Evolutionary conservation across 129 eudicot species (phyloP).

Genomic region (Solidago caesia): DNA sequence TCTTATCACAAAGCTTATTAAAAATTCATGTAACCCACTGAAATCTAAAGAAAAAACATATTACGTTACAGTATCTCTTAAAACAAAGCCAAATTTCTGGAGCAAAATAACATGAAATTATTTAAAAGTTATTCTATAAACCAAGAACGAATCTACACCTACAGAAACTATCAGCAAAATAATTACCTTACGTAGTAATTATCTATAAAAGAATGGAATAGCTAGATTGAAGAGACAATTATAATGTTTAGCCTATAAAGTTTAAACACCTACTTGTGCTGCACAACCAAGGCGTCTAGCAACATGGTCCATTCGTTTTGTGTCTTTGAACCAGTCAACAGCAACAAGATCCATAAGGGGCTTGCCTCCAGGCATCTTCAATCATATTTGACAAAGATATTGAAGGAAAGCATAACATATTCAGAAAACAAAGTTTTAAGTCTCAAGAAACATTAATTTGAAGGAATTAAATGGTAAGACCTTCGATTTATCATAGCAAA

Average conservation of each 20-base stretch:
- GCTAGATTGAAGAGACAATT: constrained; percentile 11
- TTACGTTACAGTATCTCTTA: background rate
- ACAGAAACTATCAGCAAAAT: background rate
- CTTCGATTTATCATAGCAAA: constrained; percentile 87
- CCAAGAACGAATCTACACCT: background rate
- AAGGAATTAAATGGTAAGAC: constrained; percentile 32
- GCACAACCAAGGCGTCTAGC: constrained; percentile 96
- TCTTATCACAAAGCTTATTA: background rate
- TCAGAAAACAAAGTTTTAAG: background rate
- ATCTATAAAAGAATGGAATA: constrained; percentile 5
- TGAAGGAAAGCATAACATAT: constrained; percentile 18
- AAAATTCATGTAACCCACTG: background rate
- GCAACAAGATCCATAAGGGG: constrained; percentile 99
- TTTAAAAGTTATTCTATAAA: background rate
- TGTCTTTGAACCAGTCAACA: constrained; percentile 95
- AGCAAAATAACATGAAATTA: background rate
- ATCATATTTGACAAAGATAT: constrained; percentile 24
- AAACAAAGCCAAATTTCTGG: background rate
- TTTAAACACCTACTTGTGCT: constrained; percentile 76
- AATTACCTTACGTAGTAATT: background rate
- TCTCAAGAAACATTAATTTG: constrained; percentile 11
- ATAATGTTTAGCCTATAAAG: constrained; percentile 1
- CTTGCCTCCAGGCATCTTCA: constrained; percentile 84
- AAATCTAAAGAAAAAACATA: background rate
- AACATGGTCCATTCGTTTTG: constrained; percentile 96